These are phyloP conservation scores for Saksenaea oblongispora DNA, from an alignment of 371 early-diverging fungal species.

Conservation along the genomic window DNA sequence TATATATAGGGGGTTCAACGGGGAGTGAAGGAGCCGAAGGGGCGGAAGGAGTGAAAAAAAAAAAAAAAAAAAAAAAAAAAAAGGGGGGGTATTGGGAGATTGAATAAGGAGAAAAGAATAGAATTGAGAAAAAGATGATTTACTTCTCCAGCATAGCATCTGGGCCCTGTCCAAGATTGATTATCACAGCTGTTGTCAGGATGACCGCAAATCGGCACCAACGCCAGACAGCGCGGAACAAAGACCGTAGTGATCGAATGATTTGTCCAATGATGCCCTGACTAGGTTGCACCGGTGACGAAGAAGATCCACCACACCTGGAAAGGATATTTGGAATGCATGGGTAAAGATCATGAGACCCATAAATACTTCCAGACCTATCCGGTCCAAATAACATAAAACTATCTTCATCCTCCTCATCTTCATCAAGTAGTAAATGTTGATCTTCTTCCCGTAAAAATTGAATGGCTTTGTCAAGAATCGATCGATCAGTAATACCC, in stretches of 20 bases:
- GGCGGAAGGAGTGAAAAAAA: not conserved
- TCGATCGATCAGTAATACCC: conserved; percentile 22
- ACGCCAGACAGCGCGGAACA: conserved; percentile 24
- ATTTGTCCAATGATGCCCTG: conserved; percentile 8
- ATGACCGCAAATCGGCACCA: conserved; percentile 57
- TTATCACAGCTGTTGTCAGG: conserved; percentile 42
- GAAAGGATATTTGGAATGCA: not conserved
- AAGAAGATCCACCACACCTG: not conserved
- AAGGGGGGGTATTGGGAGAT: not conserved
- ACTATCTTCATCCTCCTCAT: conserved; percentile 1
- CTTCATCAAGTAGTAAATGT: not conserved
- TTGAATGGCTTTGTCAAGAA: conserved; percentile 24
- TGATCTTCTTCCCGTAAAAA: conserved; percentile 10
- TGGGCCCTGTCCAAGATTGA: conserved; percentile 44
- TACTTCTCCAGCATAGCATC: conserved; percentile 25
- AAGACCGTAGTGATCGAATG: not conserved
- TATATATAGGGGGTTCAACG: not conserved
- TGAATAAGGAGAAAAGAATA: not conserved
- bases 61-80: conserved; percentile 15
- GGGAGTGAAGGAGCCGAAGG: not conserved
- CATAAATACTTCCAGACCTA: conserved; percentile 7
- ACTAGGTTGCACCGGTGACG: not conserved
- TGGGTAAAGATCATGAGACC: conserved; percentile 24
- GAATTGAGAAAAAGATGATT: not conserved
- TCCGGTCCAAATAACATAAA: conserved; percentile 20